Conservation (phyloP, 148 eudicot species). For the Mesembryanthemum crystallinum region DNA sequence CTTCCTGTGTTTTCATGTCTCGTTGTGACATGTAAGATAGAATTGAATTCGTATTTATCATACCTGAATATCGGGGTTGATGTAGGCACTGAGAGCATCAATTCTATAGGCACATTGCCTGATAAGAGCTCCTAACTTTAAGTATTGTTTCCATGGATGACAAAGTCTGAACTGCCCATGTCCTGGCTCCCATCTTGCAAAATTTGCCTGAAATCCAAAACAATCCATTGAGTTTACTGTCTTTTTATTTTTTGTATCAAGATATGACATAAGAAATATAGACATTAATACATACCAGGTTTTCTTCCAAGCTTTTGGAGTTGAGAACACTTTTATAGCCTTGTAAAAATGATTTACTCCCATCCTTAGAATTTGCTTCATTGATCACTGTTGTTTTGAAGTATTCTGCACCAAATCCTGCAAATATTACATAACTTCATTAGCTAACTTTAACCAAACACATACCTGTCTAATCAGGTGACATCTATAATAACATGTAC, state of each 20-base stretch:
- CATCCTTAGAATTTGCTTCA: constrained; percentile 14
- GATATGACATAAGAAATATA: background rate
- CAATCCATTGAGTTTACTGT: no score
- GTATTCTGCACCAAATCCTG: constrained; percentile 44
- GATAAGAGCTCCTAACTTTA: constrained; percentile 33
- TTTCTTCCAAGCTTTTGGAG: constrained; percentile 41
- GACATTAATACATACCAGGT: constrained; percentile 30
- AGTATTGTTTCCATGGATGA: constrained; percentile 54
- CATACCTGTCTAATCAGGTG: background rate
- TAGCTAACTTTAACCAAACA: background rate
- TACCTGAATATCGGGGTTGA: constrained; percentile 37
- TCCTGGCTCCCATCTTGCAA: constrained; percentile 55
- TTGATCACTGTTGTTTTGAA: constrained; percentile 18
- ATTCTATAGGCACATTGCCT: constrained; percentile 48
- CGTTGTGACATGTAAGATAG: no score
- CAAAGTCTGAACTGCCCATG: constrained; percentile 41
- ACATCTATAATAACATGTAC: background rate
- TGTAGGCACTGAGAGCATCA: constrained; percentile 36
- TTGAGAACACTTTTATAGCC: constrained; percentile 38
- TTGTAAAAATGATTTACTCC: constrained; percentile 24
- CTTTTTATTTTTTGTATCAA: no score
- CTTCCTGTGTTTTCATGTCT: no score
- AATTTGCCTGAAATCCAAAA: constrained; percentile 36
- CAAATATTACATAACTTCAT: constrained; percentile 7
- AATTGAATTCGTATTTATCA: background rate